These are phyloP conservation scores for Phytophthora macrochlamydospora DNA, from an alignment of 352 stramenopile genomes.

Conservation along the genomic window DNA sequence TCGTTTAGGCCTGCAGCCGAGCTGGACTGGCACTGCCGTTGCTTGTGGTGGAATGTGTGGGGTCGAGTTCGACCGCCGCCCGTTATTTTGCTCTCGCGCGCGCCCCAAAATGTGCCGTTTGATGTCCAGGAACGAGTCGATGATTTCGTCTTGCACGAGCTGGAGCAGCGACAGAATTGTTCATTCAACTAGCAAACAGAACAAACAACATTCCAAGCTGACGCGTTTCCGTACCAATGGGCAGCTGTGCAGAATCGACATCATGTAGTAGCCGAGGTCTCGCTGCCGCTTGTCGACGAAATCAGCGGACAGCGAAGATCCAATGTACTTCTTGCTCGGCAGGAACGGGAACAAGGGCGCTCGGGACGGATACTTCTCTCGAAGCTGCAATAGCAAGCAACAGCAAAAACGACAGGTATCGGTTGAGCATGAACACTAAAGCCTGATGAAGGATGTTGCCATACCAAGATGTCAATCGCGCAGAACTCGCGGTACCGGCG, in stretches of 20 bases:
- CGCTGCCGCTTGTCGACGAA: slow-evolving; percentile 89
- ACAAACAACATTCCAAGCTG: background rate
- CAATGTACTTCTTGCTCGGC: slow-evolving; percentile 89
- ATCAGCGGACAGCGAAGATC: slow-evolving; percentile 81
- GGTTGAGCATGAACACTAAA: background rate
- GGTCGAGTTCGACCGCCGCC: slow-evolving; percentile 31
- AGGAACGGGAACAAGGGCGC: slow-evolving; percentile 75
- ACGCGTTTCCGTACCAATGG: slow-evolving; percentile 48
- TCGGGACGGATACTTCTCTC: slow-evolving; percentile 85
- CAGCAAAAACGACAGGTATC: slow-evolving; percentile 4
- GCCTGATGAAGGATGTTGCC: background rate
- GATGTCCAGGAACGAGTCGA: slow-evolving; percentile 90
- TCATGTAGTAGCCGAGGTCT: slow-evolving; percentile 88
- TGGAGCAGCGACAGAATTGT: slow-evolving; percentile 16
- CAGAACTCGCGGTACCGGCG: slow-evolving; percentile 88
- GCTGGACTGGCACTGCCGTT: slow-evolving; percentile 20
- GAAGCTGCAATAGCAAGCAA: slow-evolving; percentile 49
- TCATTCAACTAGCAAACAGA: background rate
- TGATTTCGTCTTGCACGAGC: slow-evolving; percentile 86
- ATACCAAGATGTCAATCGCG: slow-evolving; percentile 84
- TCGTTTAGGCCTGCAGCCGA: slow-evolving; percentile 24
- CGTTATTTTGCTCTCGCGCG: slow-evolving; percentile 50
- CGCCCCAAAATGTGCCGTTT: slow-evolving; percentile 84
- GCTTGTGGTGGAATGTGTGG: slow-evolving; percentile 28
- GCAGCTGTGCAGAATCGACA: slow-evolving; percentile 82